Percentiles rank a stretch among this genome's conserved stretches.
Conservation (phyloP, 2,329 filamentous ascomycete species). For the Colletotrichum gloeosporioides region DNA sequence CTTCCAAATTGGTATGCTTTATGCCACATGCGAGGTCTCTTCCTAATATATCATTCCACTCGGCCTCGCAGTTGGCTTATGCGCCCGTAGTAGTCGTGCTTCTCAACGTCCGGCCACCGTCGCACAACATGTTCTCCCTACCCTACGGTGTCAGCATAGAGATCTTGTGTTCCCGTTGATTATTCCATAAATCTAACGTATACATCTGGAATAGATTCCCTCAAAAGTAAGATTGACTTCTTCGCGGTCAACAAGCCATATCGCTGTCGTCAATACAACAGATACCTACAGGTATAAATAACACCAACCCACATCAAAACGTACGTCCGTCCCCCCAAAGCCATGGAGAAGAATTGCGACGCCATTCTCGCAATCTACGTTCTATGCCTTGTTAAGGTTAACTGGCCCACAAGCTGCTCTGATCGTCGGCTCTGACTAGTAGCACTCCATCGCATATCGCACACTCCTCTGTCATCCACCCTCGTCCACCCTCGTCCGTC, state of each 20-base stretch:
- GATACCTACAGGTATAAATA: not conserved
- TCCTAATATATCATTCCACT: too few relatives aligned
- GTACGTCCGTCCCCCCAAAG: not conserved
- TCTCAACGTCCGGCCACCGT: too few relatives aligned
- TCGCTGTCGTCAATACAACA: too few relatives aligned
- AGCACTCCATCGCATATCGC: too few relatives aligned
- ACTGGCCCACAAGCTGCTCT: not conserved
- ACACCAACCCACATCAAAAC: not conserved
- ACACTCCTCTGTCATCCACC: too few relatives aligned
- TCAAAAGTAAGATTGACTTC: fast-evolving
- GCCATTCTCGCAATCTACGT: not conserved
- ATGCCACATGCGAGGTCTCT: too few relatives aligned
- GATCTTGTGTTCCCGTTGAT: not conserved
- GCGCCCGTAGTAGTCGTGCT: too few relatives aligned
- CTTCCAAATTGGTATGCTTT: too few relatives aligned
- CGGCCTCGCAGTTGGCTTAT: too few relatives aligned
- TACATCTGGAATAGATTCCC: not conserved
- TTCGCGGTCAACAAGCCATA: fast-evolving
- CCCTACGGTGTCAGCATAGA: not conserved
- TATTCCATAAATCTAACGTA: not conserved
- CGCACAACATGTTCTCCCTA: too few relatives aligned
- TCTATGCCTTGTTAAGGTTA: not conserved
- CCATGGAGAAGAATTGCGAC: not conserved
- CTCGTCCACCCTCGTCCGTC: too few relatives aligned
- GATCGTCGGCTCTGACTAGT: fast-evolving